phyloP scores from a whole-genome alignment of 2,329 filamentous ascomycete species.

The Emergomyces orientalis region DNA sequence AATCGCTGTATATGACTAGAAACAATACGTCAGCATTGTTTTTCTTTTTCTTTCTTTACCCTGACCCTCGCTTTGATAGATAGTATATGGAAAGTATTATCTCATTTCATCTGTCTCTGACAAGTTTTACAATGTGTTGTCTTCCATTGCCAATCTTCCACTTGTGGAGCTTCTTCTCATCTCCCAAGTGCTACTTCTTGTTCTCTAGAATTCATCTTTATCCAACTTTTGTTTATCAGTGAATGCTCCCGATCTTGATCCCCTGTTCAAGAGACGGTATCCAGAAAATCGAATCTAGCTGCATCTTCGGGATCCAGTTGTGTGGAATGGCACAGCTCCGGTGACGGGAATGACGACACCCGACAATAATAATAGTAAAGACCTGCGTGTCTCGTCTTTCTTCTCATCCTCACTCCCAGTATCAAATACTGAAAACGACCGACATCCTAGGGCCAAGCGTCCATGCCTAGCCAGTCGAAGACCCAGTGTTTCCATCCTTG shows the following conservation, averaged over 20 bases:
- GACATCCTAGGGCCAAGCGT: too few relatives aligned
- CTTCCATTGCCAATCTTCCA: not conserved
- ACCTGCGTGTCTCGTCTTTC: too few relatives aligned
- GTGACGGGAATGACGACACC: too few relatives aligned
- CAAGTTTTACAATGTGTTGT: not conserved
- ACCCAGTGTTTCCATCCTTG: too few relatives aligned
- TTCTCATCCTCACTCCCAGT: too few relatives aligned
- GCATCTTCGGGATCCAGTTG: not conserved
- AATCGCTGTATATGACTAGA: too few relatives aligned
- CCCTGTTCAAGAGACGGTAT: not conserved
- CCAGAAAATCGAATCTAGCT: not conserved
- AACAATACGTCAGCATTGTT: too few relatives aligned
- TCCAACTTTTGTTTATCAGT: not conserved
- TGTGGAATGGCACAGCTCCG: not conserved
- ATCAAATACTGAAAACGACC: too few relatives aligned
- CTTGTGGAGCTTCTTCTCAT: not conserved
- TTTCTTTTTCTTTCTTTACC: too few relatives aligned
- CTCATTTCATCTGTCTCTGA: not conserved
- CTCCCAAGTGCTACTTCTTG: not conserved
- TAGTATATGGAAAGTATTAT: not conserved
- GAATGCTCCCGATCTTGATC: not conserved
- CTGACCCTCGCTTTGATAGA: not conserved
- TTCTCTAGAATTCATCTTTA: not conserved
- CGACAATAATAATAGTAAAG: too few relatives aligned
- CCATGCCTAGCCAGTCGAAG: too few relatives aligned